Percentiles rank a stretch among this genome's conserved stretches.
Conservation (phyloP, 768 basidiomycete species). For the Kwoniella europaea region DNA sequence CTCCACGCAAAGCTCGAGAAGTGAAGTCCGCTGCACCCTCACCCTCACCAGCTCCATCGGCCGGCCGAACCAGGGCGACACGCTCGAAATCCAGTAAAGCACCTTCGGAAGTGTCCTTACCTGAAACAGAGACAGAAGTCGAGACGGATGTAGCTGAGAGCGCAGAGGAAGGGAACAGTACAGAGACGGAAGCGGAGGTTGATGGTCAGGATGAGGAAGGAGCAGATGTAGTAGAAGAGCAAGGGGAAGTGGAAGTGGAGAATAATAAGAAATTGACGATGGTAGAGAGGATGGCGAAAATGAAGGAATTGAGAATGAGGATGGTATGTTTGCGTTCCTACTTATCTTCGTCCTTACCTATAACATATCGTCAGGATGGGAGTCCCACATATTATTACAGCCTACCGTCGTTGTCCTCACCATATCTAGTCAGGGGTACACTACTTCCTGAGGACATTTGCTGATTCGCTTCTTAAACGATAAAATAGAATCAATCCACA, state of each 20-base stretch:
- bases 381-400: background rate
- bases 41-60: constrained; percentile 42
- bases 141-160: constrained; percentile 27
- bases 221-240: constrained; percentile 26
- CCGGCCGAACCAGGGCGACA: constrained; percentile 9
- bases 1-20: constrained; percentile 40
- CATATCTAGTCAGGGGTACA: too few species aligned
- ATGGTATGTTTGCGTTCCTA: constrained; percentile 64
- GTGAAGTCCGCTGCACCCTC: constrained; percentile 53
- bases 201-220: constrained; percentile 14
- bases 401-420: too few species aligned
- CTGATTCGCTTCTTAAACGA: too few species aligned
- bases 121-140: constrained; percentile 9
- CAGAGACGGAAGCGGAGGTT: constrained; percentile 23
- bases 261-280: constrained; percentile 58
- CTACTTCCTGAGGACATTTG: too few species aligned
- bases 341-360: background rate
- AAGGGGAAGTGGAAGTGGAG: constrained; percentile 21
- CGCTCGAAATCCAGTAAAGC: constrained; percentile 25
- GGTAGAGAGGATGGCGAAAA: constrained; percentile 76
- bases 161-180: constrained; percentile 17
- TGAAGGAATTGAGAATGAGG: constrained; percentile 74
- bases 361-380: background rate
- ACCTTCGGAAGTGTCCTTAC: constrained; percentile 24
- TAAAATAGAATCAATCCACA: constrained; percentile 70